Base-by-base conservation (phyloP, 192 early-diverging fungal genomes). In the Rhizoclosmatium sp. region DNA sequence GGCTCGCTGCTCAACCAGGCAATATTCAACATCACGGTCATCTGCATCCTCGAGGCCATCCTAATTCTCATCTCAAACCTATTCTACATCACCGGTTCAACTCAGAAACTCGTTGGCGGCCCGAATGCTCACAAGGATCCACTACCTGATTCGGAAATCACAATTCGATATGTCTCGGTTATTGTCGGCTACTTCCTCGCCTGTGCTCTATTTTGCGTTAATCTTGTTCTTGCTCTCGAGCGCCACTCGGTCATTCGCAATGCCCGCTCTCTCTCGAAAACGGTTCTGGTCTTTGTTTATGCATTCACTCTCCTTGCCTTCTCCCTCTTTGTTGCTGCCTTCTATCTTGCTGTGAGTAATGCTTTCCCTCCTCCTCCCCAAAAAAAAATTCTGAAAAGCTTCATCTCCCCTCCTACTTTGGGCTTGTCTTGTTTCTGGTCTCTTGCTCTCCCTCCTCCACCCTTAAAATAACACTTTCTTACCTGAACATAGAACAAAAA, bases 181-280 rank as follows among this genome's bases (percentile, higher is more conserved):
- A 7, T 54, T 16, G 5, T 7, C 16, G 51, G 51, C 51, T 75
- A 75, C 73, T 59, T 44, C 19, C 39, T 75, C 12, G 56, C 62
- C 1, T 14, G n/a, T 31, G 12, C 44, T 12, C 42, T 75, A 7
- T 75, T 75, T 46, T 16, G 19, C 10, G 41, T 40, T 4, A 75
- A 75, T 42, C 44, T 75, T 9, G 31, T 64, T 31, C 60, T 75
- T 9, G 73, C 73, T 46, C 60, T 75, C 23, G 59, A 75, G 61
- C 73, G 73, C 9, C 48, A 75, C 60, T 75, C 59, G 56, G 31
- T 51, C 19, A 59, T 75, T 21, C 41, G 48, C 5, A 62, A 45
- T 75, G 41, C 44, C 40, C 19, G 59, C 12, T 31, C 41, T 14
- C 2, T 75, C 10, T 45, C 73, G 0, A 5, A n/a, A 12, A 14